Evolutionary conservation across 2,329 filamentous ascomycete genomes (phyloP).

Genomic region (Penicillium sp.): DNA sequence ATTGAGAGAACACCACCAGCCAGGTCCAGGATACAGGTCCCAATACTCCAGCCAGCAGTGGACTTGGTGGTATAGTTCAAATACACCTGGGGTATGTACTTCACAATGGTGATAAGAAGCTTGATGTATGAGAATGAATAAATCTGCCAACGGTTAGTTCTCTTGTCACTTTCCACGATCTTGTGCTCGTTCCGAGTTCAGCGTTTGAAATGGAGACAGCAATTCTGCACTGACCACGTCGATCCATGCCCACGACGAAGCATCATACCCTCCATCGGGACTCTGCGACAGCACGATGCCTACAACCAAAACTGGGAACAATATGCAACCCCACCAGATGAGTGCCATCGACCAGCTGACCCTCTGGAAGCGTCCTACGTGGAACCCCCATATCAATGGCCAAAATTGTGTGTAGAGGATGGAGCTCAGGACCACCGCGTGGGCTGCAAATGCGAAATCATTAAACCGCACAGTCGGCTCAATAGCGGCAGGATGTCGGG

Average conservation of each 20-base stretch:
- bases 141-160: constrained; percentile 43
- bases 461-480: constrained; percentile 86
- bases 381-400: constrained; percentile 73
- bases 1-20: constrained; percentile 79
- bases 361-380: constrained; percentile 56
- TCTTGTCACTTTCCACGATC: too few relatives aligned
- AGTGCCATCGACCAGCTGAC: constrained; percentile 66
- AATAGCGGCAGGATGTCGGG: constrained; percentile 70
- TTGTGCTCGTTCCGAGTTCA: not conserved
- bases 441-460: constrained; percentile 83
- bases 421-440: constrained; percentile 72
- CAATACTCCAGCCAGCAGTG: constrained; percentile 85
- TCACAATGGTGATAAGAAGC: constrained; percentile 81
- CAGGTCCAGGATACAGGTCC: constrained; percentile 81
- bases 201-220: not conserved
- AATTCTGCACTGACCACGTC: constrained; percentile 55
- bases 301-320: constrained; percentile 41
- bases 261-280: constrained; percentile 48
- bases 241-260: constrained; percentile 62
- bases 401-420: constrained; percentile 79
- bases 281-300: constrained; percentile 47
- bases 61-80: constrained; percentile 81
- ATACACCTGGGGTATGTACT: constrained; percentile 86
- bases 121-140: constrained; percentile 84
- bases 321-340: constrained; percentile 68